Evolutionary conservation across 1,139 yeast species (phyloP).

Genomic region (Hansenula anomala): DNA sequence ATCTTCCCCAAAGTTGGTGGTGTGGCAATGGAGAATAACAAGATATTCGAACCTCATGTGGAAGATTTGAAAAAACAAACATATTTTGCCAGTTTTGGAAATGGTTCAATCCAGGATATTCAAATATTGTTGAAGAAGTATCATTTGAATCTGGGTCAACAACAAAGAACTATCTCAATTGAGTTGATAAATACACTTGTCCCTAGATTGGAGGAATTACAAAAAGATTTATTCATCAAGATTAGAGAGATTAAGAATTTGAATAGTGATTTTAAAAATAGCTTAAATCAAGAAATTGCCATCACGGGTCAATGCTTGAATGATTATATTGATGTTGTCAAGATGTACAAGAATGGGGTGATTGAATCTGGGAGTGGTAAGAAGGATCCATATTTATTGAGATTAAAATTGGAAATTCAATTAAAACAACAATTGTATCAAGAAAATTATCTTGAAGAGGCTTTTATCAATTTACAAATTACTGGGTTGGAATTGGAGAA

Average conservation of each 20-base stretch:
- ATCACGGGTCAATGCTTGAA: constrained; percentile 48
- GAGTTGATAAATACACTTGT: constrained; percentile 54
- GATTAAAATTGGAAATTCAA: constrained; percentile 62
- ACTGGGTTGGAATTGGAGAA: constrained; percentile 71
- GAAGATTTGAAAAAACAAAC: constrained; percentile 40
- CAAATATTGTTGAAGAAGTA: constrained; percentile 42
- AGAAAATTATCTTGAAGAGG: constrained; percentile 68
- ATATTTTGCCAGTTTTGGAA: constrained; percentile 46
- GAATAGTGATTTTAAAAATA: constrained; percentile 41
- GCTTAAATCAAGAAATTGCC: constrained; percentile 46
- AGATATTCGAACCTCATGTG: constrained; percentile 26
- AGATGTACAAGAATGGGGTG: constrained; percentile 10
- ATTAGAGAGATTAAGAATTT: constrained; percentile 61
- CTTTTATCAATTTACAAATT: constrained; percentile 62
- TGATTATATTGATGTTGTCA: constrained; percentile 39
- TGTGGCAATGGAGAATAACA: constrained; percentile 23
- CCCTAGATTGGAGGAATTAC: constrained; percentile 66
- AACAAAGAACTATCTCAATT: constrained; percentile 45
- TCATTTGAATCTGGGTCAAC: constrained; percentile 38
- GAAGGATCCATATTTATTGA: constrained; percentile 63
- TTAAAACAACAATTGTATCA: constrained; percentile 62
- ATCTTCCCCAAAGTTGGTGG: constrained; percentile 8
- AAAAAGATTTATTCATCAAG: constrained; percentile 59
- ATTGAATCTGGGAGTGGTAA: constrained; percentile 25
- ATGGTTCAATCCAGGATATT: constrained; percentile 45